phyloP scores from a whole-genome alignment of 441 rosid genomes.

The Croton laevigatus region DNA sequence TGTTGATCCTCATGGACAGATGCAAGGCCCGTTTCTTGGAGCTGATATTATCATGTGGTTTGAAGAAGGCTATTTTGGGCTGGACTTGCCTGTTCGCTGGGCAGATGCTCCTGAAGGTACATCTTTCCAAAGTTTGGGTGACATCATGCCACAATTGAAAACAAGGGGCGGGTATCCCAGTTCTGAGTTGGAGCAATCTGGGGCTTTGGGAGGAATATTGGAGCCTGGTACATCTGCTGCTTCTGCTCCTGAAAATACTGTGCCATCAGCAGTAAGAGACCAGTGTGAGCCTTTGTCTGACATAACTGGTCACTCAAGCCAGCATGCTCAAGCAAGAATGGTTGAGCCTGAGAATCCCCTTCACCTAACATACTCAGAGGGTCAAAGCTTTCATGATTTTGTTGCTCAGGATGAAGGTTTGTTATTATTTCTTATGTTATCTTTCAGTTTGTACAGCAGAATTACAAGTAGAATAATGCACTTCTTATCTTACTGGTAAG shows the following conservation, averaged over 20 bases:
- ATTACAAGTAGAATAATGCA: neutral
- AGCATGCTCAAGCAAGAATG: constrained; percentile 33
- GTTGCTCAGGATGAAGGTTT: constrained; percentile 68
- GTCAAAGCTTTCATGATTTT: constrained; percentile 47
- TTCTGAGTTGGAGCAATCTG: constrained; percentile 38
- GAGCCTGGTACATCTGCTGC: constrained; percentile 37
- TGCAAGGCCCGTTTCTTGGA: constrained; percentile 66
- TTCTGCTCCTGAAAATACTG: constrained; percentile 32
- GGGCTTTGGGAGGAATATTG: constrained; percentile 33
- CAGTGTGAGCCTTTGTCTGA: constrained; percentile 26
- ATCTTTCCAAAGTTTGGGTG: constrained; percentile 51
- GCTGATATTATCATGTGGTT: constrained; percentile 59
- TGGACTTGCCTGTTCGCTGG: constrained; percentile 52
- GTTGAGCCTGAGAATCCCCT: constrained; percentile 42
- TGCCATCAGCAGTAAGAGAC: constrained; percentile 29
- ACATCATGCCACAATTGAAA: constrained; percentile 54
- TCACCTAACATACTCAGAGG: constrained; percentile 41
- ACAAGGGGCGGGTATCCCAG: constrained; percentile 23
- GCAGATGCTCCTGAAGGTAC: constrained; percentile 57
- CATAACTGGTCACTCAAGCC: constrained; percentile 32
- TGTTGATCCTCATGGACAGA: constrained; percentile 56
- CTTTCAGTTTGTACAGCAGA: neutral
- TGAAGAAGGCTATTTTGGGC: constrained; percentile 66
- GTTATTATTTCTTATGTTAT: constrained; percentile 21
- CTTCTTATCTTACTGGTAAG: neutral